Conservation (phyloP, 73 alveolate species). For the Paramecium bursaria region DNA sequence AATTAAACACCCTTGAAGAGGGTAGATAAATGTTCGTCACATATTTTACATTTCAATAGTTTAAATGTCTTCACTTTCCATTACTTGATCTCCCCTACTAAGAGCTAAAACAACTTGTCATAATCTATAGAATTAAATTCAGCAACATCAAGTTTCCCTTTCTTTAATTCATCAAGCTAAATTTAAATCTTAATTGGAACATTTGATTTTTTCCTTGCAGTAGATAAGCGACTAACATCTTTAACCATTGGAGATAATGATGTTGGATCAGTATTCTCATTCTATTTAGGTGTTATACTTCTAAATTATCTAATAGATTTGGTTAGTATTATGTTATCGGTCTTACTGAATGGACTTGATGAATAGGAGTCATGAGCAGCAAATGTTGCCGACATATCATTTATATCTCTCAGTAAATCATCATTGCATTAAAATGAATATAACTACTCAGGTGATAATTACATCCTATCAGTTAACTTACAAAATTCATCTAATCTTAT, state of each 20-base stretch:
- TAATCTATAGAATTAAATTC: constrained; percentile 27
- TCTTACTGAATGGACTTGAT: no score
- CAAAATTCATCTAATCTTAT: constrained; percentile 42
- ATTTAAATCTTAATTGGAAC: constrained; percentile 32
- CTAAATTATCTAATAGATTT: constrained; percentile 32
- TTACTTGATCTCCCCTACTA: constrained; percentile 15
- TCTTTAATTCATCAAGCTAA: constrained; percentile 51
- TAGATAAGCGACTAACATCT: constrained; percentile 3
- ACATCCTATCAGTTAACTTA: constrained; percentile 12
- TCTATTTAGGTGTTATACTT: constrained; percentile 26
- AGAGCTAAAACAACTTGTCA: not conserved
- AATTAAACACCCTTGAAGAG: constrained; percentile 22
- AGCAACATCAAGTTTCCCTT: constrained; percentile 46
- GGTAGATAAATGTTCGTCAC: not conserved
- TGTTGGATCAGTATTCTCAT: constrained; percentile 26
- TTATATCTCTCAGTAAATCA: no score
- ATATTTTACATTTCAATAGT: constrained; percentile 26
- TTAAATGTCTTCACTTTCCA: constrained; percentile 38
- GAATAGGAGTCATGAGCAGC: no score
- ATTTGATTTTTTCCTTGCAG: constrained; percentile 30
- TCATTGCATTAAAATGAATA: no score
- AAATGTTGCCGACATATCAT: no score
- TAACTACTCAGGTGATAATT: no score
- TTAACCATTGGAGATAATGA: constrained; percentile 54
- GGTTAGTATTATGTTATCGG: no score